phyloP scores from a whole-genome alignment of 129 eudicot species.

The Glebionis coronaria region DNA sequence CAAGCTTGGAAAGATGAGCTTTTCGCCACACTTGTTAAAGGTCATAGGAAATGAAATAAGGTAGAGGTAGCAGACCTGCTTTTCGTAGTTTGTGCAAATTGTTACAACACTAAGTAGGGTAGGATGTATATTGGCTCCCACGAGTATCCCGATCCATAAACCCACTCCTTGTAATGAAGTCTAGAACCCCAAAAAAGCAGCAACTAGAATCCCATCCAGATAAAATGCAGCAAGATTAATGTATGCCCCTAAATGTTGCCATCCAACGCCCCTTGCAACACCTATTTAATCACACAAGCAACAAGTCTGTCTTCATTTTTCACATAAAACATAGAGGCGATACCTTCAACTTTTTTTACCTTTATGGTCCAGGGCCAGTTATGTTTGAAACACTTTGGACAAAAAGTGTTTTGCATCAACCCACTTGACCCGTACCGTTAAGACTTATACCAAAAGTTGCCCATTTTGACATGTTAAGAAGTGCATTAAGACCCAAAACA shows the following conservation, averaged over 20 bases:
- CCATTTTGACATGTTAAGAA: background rate
- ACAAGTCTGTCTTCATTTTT: background rate
- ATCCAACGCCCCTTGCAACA: slow-evolving; percentile 84
- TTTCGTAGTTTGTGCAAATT: slow-evolving; percentile 57
- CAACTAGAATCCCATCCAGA: slow-evolving; percentile 64
- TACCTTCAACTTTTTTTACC: too few species aligned
- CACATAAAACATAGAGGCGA: too few species aligned
- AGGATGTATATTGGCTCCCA: slow-evolving; percentile 55
- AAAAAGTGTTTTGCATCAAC: too few species aligned
- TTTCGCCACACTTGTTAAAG: too few species aligned
- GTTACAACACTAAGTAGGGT: slow-evolving; percentile 42
- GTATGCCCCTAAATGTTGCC: slow-evolving; percentile 83
- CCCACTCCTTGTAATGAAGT: slow-evolving; percentile 53
- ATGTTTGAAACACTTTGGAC: too few species aligned
- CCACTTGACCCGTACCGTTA: background rate
- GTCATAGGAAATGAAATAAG: background rate
- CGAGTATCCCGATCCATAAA: slow-evolving; percentile 68
- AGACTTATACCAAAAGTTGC: background rate
- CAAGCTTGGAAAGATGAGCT: too few species aligned
- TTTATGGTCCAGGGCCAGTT: too few species aligned
- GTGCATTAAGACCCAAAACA: background rate
- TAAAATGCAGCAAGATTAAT: slow-evolving; percentile 70
- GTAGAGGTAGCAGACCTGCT: slow-evolving; percentile 39
- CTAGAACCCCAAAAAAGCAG: slow-evolving; percentile 53
- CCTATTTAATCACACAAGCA: slow-evolving; percentile 42